Evolutionary conservation across 768 basidiomycete genomes (phyloP), one percentile per base, ranked within the genome.

Genomic region (Ramaria sp.): DNA sequence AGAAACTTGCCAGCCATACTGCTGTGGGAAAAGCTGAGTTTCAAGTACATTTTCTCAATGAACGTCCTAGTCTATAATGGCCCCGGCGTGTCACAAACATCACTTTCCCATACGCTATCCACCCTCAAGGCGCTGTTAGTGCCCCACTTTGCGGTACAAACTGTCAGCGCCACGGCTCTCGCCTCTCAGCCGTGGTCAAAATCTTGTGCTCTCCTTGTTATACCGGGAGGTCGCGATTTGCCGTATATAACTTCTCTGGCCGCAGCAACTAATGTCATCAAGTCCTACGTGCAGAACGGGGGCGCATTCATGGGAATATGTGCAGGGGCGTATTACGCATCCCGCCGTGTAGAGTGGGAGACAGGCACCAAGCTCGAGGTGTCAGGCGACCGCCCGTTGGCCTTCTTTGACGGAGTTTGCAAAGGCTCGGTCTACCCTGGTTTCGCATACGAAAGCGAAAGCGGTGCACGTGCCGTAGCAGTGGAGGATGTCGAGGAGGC

Each of bases 81-180:
- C 4, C 75, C 80, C 37, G 83, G 85, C 57, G 73, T 78, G 7
- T 66, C 77, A 9, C 71, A 73, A 38, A 64, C 72, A 30, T 74
- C 72, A 8, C 65, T 77, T 38, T 60, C 70, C 52, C 63, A 75
- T 59, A 65, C 78, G 6, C 58, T 80, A 24, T 56, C 69, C 3
- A 65, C 70, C 1, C 75, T 92, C 16, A 72, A 76, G 28, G 63
- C 73, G 2, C 61, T 86, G 27, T 78, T 95, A 18, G 62, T 74
- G 13, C 83, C 89, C 0, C 76, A 83, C 64, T 94, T 93, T 65
- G 79, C 87, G 12, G 81, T 95, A 41, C 88, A 89, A 56, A 66
- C 79, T 15, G 73, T 92, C 49, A 70, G 80, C 0, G 73, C 75
- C 10, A 69, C 77, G 38, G 65, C 76, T 1, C 69, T 97, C 5